A percentile compares a stretch with the other conserved stretches of the same genome.
These are phyloP conservation scores for Sphagnum magellanicum DNA, from an alignment of 228 moss, liverwort and hornwort genomes.

Conservation along the genomic window DNA sequence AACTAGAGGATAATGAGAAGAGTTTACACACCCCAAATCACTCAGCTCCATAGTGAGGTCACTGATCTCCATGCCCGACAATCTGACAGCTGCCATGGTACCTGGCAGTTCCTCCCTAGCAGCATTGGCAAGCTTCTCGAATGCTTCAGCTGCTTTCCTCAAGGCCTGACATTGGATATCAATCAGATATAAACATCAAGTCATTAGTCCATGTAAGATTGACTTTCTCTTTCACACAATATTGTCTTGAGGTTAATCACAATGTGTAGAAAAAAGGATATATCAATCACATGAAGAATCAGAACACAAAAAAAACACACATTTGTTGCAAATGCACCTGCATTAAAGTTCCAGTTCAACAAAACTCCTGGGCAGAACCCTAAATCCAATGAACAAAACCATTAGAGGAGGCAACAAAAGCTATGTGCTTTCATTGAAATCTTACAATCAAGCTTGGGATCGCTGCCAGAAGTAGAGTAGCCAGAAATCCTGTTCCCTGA, in stretches of 20 bases:
- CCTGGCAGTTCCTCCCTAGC: conserved; percentile 92
- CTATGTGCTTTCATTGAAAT: background rate
- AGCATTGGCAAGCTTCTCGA: conserved; percentile 83
- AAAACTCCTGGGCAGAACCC: background rate
- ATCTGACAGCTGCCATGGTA: conserved; percentile 92
- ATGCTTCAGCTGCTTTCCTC: conserved; percentile 69
- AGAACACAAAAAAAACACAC: background rate
- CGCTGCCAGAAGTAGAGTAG: conserved; percentile 57
- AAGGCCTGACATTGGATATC: conserved; percentile 49
- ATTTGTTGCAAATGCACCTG: background rate
- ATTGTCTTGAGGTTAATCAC: background rate
- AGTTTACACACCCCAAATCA: conserved; percentile 64
- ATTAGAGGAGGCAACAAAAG: background rate
- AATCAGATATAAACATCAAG: background rate
- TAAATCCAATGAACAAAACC: background rate
- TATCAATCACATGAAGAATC: background rate
- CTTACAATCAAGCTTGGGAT: conserved; percentile 74
- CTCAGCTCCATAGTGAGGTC: conserved; percentile 99
- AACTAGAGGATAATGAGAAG: background rate
- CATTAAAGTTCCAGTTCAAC: background rate
- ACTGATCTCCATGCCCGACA: conserved; percentile 98
- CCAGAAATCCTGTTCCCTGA: conserved; percentile 70
- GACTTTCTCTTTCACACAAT: background rate
- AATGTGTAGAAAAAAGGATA: background rate
- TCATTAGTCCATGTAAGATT: background rate